Conservation (phyloP, 139 green algal genomes). For the Chlamydomonas incerta region DNA sequence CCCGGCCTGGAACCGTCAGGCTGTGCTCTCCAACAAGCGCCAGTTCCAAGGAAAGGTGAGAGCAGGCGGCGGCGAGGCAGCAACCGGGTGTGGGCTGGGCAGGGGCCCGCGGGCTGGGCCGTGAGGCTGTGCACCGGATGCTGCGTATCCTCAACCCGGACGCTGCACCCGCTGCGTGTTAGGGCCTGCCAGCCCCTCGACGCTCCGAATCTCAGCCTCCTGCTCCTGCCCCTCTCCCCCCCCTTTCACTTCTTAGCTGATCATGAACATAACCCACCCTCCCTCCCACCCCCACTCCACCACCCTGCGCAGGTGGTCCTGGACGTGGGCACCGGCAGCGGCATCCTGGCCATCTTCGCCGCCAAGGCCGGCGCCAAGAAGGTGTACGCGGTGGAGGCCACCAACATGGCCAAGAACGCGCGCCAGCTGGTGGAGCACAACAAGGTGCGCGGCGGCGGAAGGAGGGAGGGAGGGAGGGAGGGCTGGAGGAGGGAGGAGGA, state of each 20-base stretch:
- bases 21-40: constrained; percentile 62
- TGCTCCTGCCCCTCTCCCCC: too few relatives aligned
- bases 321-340: constrained; percentile 96
- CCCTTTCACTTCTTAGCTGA: too few relatives aligned
- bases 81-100: constrained; percentile 6
- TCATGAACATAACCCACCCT: not conserved
- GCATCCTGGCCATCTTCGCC: constrained; percentile 97
- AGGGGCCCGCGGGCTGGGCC: too few relatives aligned
- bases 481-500: not conserved
- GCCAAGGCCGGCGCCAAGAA: constrained; percentile 83
- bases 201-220: too few relatives aligned
- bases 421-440: constrained; percentile 85
- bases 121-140: too few relatives aligned
- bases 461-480: not conserved
- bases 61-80: not conserved
- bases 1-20: not conserved
- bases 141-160: too few relatives aligned
- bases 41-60: constrained; percentile 67
- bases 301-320: constrained; percentile 83
- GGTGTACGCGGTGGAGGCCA: constrained; percentile 93
- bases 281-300: not conserved
- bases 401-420: constrained; percentile 91
- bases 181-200: too few relatives aligned
- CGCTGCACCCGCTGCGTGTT: too few relatives aligned
- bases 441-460: constrained; percentile 61